A percentile compares a stretch with the other conserved stretches of the same genome.
These are phyloP conservation scores for Panaeolus papilionaceus DNA, from an alignment of 768 basidiomycete species.

Conservation along the genomic window DNA sequence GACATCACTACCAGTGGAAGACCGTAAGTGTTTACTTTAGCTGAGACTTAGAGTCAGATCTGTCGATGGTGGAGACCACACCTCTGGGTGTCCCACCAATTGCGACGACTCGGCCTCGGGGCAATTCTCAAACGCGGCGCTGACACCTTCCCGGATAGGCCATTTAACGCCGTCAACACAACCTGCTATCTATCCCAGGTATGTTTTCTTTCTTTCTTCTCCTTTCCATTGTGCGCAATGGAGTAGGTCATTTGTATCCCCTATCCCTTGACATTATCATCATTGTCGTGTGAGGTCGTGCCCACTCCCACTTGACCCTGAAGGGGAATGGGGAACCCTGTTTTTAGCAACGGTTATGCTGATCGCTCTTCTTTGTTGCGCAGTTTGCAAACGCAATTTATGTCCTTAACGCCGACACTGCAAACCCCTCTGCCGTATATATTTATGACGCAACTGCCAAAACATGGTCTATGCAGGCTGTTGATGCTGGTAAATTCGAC, in stretches of 20 bases:
- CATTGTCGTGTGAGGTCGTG: neutral
- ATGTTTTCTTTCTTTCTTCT: constrained; percentile 19
- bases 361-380: constrained; percentile 11
- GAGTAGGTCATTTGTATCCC: neutral
- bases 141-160: constrained; percentile 41
- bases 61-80: neutral
- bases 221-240: neutral
- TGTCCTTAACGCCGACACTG: constrained; percentile 76
- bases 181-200: constrained; percentile 81
- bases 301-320: neutral
- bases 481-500: constrained; percentile 62
- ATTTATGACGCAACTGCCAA: constrained; percentile 79
- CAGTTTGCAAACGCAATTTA: constrained; percentile 90
- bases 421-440: constrained; percentile 73
- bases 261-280: neutral
- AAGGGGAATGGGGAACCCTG: neutral
- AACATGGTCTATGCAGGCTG: constrained; percentile 81
- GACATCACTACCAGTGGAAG: constrained; percentile 78
- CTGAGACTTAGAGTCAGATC: neutral
- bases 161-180: constrained; percentile 67
- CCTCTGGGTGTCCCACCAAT: neutral
- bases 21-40: constrained; percentile 60
- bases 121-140: neutral
- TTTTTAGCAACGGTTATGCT: neutral
- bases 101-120: constrained; percentile 11